Conservation (phyloP, 345 rosid genomes). For the Citrus unshiu region DNA sequence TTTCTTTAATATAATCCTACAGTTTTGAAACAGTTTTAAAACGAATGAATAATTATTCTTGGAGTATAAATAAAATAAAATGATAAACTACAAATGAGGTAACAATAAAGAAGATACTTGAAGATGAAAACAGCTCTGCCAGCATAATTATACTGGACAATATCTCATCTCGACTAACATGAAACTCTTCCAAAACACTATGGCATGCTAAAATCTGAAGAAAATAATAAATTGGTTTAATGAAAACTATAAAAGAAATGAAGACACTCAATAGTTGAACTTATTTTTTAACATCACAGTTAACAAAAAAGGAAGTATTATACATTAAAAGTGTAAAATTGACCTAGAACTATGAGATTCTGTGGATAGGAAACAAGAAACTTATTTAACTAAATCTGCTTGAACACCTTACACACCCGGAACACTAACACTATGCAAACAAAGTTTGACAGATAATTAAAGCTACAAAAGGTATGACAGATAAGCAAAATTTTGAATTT, state of each 20-base stretch:
- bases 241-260: not conserved
- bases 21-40: slow-evolving; percentile 9
- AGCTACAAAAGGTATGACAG: not conserved
- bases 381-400: not conserved
- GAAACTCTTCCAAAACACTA: not conserved
- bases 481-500: not conserved
- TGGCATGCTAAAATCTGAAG: not conserved
- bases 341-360: not conserved
- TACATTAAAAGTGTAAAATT: not conserved
- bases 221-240: not conserved
- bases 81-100: not conserved
- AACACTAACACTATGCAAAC: not conserved
- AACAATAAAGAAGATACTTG: not conserved
- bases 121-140: not conserved
- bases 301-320: not conserved
- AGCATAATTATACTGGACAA: not conserved
- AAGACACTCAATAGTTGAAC: not conserved
- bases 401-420: not conserved
- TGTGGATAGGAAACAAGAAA: not conserved
- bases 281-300: not conserved
- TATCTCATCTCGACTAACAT: not conserved
- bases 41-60: not conserved
- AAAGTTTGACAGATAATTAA: not conserved
- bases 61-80: not conserved
- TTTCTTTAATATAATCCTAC: slow-evolving; percentile 97